These are phyloP conservation scores for Fusarium gaditjirri DNA, from an alignment of 2,329 filamentous ascomycete species.

Conservation along the genomic window DNA sequence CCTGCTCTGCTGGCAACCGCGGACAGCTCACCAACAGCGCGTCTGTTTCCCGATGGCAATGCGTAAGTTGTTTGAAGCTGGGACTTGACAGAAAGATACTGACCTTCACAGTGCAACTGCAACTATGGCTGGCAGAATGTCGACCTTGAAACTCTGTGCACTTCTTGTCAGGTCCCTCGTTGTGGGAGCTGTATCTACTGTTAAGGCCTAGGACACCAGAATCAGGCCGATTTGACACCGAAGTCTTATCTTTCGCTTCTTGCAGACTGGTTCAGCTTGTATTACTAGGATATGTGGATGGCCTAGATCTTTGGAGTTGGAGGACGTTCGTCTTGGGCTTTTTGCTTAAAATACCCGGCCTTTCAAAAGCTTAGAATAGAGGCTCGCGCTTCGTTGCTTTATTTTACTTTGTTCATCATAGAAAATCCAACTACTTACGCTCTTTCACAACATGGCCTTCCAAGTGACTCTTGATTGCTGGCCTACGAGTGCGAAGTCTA, in stretches of 20 bases:
- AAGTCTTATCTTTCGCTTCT: background rate
- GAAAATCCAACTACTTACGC: constrained; percentile 12
- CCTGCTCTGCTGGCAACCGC: background rate
- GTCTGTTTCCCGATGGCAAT: constrained; percentile 15
- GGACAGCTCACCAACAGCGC: background rate
- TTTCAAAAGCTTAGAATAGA: constrained; percentile 8
- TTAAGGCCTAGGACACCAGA: background rate
- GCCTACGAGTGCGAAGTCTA: background rate
- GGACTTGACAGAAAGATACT: too few species aligned
- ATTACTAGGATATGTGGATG: background rate
- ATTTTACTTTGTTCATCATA: background rate
- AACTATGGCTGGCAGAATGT: background rate
- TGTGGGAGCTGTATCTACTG: constrained; percentile 38
- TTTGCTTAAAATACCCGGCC: background rate
- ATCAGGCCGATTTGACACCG: too few species aligned
- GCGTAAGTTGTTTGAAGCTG: too few species aligned
- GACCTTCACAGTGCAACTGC: constrained; percentile 29
- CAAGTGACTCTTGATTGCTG: background rate
- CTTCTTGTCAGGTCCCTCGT: constrained; percentile 8
- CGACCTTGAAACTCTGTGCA: too few species aligned
- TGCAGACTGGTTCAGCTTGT: background rate
- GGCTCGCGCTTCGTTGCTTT: background rate
- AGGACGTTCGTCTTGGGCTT: background rate
- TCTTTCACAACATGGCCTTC: background rate
- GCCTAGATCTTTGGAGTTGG: background rate